Conservation (phyloP, 2,329 filamentous ascomycete species). For the Fusarium chaquense region DNA sequence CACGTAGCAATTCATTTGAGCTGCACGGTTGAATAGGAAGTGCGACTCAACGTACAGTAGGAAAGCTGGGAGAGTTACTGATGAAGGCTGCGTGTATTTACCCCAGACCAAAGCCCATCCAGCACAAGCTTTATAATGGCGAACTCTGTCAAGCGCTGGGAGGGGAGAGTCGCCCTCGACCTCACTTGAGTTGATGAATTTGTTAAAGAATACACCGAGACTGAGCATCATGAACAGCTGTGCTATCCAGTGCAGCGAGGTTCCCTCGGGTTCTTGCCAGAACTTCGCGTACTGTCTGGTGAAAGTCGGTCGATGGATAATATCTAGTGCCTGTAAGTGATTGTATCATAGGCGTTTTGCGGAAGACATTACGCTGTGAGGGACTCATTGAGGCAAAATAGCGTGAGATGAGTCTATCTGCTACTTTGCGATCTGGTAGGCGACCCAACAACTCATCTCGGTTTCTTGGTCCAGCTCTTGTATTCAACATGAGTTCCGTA, state of each 20-base stretch:
- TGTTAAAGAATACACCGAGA: constrained; percentile 60
- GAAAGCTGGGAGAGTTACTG: constrained; percentile 63
- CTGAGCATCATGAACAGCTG: constrained; percentile 63
- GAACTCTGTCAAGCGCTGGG: constrained; percentile 60
- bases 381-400: constrained; percentile 67
- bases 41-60: constrained; percentile 66
- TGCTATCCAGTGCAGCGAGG: constrained; percentile 62
- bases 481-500: constrained; percentile 59
- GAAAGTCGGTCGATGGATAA: constrained; percentile 66
- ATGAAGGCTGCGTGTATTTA: constrained; percentile 63
- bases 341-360: background rate
- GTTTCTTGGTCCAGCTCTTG: constrained; percentile 54
- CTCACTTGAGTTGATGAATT: constrained; percentile 59
- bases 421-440: constrained; percentile 60
- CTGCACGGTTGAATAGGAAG: constrained; percentile 63
- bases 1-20: constrained; percentile 67
- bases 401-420: constrained; percentile 63
- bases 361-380: constrained; percentile 58
- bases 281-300: constrained; percentile 63
- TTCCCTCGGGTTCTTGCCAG: constrained; percentile 57
- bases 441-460: constrained; percentile 61
- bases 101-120: constrained; percentile 64
- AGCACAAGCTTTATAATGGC: constrained; percentile 61
- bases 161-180: constrained; percentile 56
- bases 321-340: constrained; percentile 53